Conservation (phyloP, 164 flowering plant genomes). For the Amborella trichopoda region DNA sequence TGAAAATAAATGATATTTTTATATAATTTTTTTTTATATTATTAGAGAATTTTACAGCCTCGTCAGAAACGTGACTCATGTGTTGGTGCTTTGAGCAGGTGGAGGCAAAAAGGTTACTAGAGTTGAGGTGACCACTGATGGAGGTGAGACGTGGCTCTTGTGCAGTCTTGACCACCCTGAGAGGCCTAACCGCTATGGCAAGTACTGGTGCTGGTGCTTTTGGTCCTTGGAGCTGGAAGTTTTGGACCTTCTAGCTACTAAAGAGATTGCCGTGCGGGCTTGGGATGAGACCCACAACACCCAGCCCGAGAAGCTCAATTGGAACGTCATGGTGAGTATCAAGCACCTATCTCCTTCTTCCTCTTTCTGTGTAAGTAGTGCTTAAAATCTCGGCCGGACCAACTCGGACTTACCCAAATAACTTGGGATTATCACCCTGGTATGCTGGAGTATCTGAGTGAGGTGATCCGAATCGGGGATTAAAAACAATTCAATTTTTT, state of each 20-base stretch:
- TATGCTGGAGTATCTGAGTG: no score
- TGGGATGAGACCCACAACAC: conserved; percentile 96
- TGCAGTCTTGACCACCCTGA: conserved; percentile 59
- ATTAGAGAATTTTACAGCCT: no score
- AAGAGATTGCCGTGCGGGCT: conserved; percentile 87
- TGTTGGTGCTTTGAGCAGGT: conserved; percentile 23
- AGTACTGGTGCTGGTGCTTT: conserved; percentile 99
- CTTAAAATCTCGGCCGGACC: no score
- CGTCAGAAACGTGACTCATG: background rate
- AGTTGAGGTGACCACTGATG: conserved; percentile 90
- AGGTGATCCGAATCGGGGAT: no score
- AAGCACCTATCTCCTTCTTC: background rate
- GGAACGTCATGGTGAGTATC: conserved; percentile 80
- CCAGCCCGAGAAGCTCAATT: conserved; percentile 93
- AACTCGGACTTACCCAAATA: no score
- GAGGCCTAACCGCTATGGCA: conserved; percentile 76
- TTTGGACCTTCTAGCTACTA: conserved; percentile 59
- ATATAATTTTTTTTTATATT: no score
- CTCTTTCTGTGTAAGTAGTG: background rate
- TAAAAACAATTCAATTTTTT: no score
- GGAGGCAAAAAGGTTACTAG: conserved; percentile 93
- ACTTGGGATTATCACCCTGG: no score
- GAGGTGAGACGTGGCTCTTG: conserved; percentile 82
- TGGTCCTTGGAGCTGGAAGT: conserved; percentile 93
- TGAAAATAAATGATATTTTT: no score